Base-by-base conservation (phyloP, 768 basidiomycete genomes). In the Gyrodon lividus region DNA sequence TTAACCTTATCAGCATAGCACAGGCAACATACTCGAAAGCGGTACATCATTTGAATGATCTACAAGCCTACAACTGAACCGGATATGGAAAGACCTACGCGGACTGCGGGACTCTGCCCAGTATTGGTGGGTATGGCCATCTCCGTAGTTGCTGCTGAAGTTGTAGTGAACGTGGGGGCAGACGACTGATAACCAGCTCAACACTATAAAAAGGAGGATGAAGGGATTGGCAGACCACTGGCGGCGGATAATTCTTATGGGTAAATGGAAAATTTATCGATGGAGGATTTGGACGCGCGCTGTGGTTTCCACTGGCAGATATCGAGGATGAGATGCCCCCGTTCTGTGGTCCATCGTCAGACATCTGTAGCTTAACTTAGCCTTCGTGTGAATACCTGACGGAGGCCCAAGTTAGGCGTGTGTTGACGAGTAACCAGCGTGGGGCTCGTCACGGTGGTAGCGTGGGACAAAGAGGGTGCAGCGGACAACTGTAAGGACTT, bases 371-470 rank as follows among this genome's bases (percentile, higher is more conserved):
- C 28, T 3, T 28, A 28, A 28, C 7, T 10, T 10, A 28, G 10
- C 5, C 7, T 8, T 28, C 8, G 37, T 26, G 28, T 42, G n/a
- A 54, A 28, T 54, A 66, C 64, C 52, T 57, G 55, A 23, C 54
- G 43, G 45, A 30, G 30, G 3, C 35, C 41, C 17, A 39, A 17
- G 45, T 50, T 47, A 16, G 46, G 14, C 20, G 59, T 26, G 31
- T 52, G 50, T 47, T 52, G 56, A 26, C 51, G 63, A 52, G 53
- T 31, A 57, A 51, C 57, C 50, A n/a, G n/a, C n/a, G n/a, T n/a
- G n/a, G 31, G 39, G 22, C 14, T 30, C 19, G 55, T 52, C 51
- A 24, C 43, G 3, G 16, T 16, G 38, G 52, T 17, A 43, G 46
- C 40, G 35, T 55, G 53, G 17, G 56, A 45, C 14, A 23, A 20